Evolutionary conservation across 345 rosid species (phyloP).

Genomic region (Citrus hindsii): DNA sequence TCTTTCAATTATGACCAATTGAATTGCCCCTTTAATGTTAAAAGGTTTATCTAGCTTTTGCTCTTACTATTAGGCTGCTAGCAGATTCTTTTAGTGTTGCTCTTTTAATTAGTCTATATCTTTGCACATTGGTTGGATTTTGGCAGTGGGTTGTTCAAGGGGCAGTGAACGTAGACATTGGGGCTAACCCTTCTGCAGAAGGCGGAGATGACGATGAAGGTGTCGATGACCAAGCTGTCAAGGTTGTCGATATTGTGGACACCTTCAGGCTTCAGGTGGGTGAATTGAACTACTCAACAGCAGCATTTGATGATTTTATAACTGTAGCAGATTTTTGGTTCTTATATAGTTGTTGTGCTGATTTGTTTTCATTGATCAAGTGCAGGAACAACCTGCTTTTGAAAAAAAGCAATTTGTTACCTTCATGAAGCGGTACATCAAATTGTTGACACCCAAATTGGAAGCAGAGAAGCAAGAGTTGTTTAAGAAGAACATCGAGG

Average conservation of each 20-base stretch:
- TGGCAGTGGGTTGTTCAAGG: conserved; percentile 87
- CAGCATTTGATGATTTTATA: background rate
- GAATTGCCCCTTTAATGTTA: background rate
- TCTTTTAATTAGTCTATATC: background rate
- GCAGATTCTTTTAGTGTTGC: background rate
- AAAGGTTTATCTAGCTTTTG: background rate
- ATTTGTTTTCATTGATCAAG: background rate
- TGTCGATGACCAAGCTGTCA: conserved; percentile 70
- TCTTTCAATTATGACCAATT: background rate
- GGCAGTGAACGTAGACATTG: conserved; percentile 70
- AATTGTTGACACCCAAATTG: conserved; percentile 61
- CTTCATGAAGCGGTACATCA: conserved; percentile 71
- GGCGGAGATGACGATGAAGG: conserved; percentile 81
- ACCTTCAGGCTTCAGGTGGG: conserved; percentile 96
- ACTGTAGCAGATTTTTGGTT: background rate
- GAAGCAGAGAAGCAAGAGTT: conserved; percentile 42
- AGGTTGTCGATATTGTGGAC: conserved; percentile 93
- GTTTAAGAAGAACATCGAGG: conserved; percentile 85
- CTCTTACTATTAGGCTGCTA: background rate
- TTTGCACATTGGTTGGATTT: background rate
- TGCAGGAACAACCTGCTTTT: conserved; percentile 89
- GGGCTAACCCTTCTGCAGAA: conserved; percentile 98
- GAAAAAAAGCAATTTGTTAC: conserved; percentile 81
- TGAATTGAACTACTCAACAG: background rate
- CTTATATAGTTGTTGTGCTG: background rate